phyloP scores from a whole-genome alignment of 2,329 filamentous ascomycete species.

The Pseudogymnoascus sp. region DNA sequence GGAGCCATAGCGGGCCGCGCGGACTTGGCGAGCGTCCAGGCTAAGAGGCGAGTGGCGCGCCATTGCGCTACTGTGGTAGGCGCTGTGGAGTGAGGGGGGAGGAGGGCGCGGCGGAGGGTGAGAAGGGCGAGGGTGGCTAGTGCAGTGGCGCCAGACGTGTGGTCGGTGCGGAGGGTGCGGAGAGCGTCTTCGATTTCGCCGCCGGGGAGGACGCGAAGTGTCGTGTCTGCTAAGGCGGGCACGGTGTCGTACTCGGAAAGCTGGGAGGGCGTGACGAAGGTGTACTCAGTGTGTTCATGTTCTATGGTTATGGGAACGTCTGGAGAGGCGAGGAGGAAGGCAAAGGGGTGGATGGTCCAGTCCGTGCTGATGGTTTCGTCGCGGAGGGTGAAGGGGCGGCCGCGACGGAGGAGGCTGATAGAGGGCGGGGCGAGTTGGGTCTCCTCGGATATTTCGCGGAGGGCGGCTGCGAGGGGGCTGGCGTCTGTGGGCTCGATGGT shows the following conservation, averaged over 20 bases:
- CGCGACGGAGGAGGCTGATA: slow-evolving; percentile 27
- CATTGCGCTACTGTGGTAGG: slow-evolving; percentile 41
- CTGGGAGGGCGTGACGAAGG: slow-evolving; percentile 43
- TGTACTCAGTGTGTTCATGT: slow-evolving; percentile 57
- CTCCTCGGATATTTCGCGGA: slow-evolving; percentile 57
- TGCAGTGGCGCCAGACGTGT: slow-evolving; percentile 52
- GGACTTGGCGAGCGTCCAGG: slow-evolving; percentile 59
- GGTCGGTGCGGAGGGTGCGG: slow-evolving; percentile 44
- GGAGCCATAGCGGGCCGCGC: slow-evolving; percentile 61
- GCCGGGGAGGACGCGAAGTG: slow-evolving; percentile 47
- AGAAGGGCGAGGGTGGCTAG: slow-evolving; percentile 48
- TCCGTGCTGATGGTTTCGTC: slow-evolving; percentile 47
- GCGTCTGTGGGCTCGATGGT: slow-evolving; percentile 48
- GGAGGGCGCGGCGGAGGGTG: slow-evolving; percentile 41
- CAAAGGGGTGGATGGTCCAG: slow-evolving; percentile 59
- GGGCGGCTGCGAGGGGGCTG: slow-evolving; percentile 48
- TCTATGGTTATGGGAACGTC: slow-evolving; percentile 44
- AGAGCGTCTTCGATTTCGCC: slow-evolving; percentile 41
- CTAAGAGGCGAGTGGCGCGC: slow-evolving; percentile 45
- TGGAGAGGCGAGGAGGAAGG: slow-evolving; percentile 42
- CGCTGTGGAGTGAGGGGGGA: slow-evolving; percentile 25
- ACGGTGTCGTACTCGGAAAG: slow-evolving; percentile 44
- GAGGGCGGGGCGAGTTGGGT: slow-evolving; percentile 42
- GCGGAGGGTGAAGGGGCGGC: slow-evolving; percentile 50
- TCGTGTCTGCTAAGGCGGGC: slow-evolving; percentile 49